Percentiles rank a stretch among this genome's conserved stretches.
phyloP scores from a whole-genome alignment of 495 filamentous ascomycete genomes.

The Talaromyces trachyspermus region DNA sequence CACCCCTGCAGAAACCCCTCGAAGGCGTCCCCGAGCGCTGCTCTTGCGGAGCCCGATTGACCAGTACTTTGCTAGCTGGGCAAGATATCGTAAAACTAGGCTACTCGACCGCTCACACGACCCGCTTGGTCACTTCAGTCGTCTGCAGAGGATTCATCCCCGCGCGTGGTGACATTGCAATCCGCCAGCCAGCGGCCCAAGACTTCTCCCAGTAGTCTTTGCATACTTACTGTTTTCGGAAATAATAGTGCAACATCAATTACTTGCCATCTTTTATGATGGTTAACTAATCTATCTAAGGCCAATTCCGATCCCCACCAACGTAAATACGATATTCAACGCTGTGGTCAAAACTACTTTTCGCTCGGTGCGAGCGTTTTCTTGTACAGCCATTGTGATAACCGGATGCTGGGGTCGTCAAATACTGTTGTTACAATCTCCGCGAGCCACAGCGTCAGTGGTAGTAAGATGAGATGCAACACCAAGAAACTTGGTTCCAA shows the following conservation, averaged over 20 bases:
- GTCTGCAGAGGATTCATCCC: constrained; percentile 61
- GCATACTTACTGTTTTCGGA: constrained; percentile 42
- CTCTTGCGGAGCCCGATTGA: too few relatives aligned
- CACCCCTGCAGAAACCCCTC: too few relatives aligned
- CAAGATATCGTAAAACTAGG: too few relatives aligned
- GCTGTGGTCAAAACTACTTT: neutral
- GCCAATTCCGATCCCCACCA: too few relatives aligned
- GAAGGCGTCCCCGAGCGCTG: too few relatives aligned
- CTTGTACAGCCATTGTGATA: constrained; percentile 47
- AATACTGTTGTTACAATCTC: constrained; percentile 47
- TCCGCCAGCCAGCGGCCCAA: constrained; percentile 32
- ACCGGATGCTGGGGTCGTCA: constrained; percentile 48
- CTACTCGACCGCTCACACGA: constrained; percentile 58
- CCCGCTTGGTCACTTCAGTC: constrained; percentile 50
- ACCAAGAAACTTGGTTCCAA: constrained; percentile 46
- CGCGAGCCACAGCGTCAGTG: constrained; percentile 49
- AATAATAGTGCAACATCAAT: too few relatives aligned
- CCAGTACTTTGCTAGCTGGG: too few relatives aligned
- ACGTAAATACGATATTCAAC: too few relatives aligned
- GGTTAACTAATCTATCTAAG: too few relatives aligned
- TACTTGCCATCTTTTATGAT: too few relatives aligned
- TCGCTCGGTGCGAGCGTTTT: constrained; percentile 17
- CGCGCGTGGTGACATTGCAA: constrained; percentile 55
- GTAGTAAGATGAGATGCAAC: constrained; percentile 47
- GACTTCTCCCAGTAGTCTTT: constrained; percentile 15